phyloP scores from a whole-genome alignment of 805 yeast genomes.

The Metschnikowia sp. region DNA sequence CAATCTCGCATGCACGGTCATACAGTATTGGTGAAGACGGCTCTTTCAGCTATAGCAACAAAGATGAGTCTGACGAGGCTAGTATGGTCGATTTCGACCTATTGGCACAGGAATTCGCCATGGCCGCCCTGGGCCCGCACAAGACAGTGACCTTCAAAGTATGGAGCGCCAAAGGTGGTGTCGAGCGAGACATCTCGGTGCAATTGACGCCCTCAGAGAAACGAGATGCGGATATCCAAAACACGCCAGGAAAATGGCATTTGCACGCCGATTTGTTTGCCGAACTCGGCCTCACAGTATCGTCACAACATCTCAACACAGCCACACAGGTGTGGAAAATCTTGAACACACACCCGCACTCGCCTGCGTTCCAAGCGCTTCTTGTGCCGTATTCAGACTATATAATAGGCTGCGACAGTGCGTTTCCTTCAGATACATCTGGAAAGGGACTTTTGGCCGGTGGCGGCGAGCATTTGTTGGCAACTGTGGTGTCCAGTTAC shows the following conservation, averaged over 20 bases:
- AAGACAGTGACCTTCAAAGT: slow-evolving; percentile 53
- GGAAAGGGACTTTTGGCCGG: slow-evolving; percentile 67
- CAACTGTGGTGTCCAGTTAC: slow-evolving; percentile 59
- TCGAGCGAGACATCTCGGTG: slow-evolving; percentile 30
- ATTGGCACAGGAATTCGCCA: slow-evolving; percentile 41
- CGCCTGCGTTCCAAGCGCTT: slow-evolving; percentile 84
- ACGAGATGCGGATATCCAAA: slow-evolving; percentile 2
- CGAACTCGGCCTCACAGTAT: slow-evolving; percentile 63
- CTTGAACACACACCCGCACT: slow-evolving; percentile 62
- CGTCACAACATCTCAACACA: slow-evolving; percentile 71
- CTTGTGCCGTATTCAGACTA: slow-evolving; percentile 83
- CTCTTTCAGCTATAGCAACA: slow-evolving; percentile 32
- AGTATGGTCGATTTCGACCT: slow-evolving; percentile 40
- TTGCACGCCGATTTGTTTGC: slow-evolving; percentile 37
- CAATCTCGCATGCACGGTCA: slow-evolving; percentile 16
- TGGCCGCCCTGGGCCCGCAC: slow-evolving; percentile 28
- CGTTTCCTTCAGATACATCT: slow-evolving; percentile 55
- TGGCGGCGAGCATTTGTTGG: slow-evolving; percentile 82
- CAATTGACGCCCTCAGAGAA: slow-evolving; percentile 14
- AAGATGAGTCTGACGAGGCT: slow-evolving; percentile 31
- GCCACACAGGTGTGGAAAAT: slow-evolving; percentile 88
- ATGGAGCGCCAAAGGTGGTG: slow-evolving; percentile 88
- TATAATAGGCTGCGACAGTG: slow-evolving; percentile 64
- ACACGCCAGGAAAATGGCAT: background rate
- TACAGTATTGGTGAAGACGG: slow-evolving; percentile 42